These are phyloP conservation scores for Coemansia sp. DNA, from an alignment of 192 early-diverging fungal species.

Conservation along the genomic window DNA sequence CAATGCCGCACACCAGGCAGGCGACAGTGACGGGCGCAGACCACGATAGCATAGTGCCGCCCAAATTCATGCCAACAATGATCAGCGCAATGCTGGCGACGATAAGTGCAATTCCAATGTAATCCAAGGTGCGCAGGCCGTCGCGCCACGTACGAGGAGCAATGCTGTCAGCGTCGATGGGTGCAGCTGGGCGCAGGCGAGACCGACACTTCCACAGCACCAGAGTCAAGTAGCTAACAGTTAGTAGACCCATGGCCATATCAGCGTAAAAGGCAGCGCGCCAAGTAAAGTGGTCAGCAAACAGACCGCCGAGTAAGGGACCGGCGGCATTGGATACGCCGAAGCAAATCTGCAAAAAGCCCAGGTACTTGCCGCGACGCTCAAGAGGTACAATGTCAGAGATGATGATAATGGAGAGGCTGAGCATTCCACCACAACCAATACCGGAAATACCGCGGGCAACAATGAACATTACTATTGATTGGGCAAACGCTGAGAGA, in stretches of 20 bases:
- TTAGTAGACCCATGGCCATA: conserved; percentile 67
- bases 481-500: conserved; percentile 41
- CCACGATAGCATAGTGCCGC: conserved; percentile 67
- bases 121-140: conserved; percentile 60
- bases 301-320: conserved; percentile 61
- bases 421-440: conserved; percentile 67
- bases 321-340: conserved; percentile 61
- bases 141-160: conserved; percentile 21
- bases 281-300: conserved; percentile 58
- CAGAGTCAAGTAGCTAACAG: conserved; percentile 55
- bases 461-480: conserved; percentile 62
- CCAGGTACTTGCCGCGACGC: conserved; percentile 74
- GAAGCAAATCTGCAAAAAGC: conserved; percentile 58
- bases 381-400: conserved; percentile 71
- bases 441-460: conserved; percentile 73
- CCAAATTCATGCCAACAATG: conserved; percentile 73
- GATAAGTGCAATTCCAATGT: conserved; percentile 59
- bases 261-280: conserved; percentile 80
- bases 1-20: conserved; percentile 43
- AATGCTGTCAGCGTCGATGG: not conserved
- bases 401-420: conserved; percentile 71
- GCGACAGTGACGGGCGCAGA: conserved; percentile 55
- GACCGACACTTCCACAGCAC: conserved; percentile 56
- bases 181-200: conserved; percentile 25
- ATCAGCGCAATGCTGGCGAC: conserved; percentile 61